Conservation (phyloP, 768 basidiomycete genomes). For the Phlebiopsis gigantea region DNA sequence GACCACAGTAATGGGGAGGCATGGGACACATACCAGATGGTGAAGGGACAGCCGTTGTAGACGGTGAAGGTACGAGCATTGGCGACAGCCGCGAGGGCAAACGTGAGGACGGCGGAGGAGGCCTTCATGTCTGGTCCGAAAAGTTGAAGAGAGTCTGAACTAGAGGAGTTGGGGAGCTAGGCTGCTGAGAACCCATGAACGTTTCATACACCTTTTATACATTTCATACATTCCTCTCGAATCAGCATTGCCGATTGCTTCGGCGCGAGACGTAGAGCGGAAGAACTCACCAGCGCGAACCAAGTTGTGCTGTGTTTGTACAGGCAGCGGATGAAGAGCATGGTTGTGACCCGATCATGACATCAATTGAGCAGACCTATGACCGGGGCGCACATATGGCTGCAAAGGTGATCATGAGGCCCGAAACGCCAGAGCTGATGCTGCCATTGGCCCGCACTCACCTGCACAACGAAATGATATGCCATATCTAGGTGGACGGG, state of each 20-base stretch:
- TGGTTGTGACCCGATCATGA: background rate
- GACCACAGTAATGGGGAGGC: background rate
- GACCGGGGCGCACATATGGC: background rate
- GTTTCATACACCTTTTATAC: background rate
- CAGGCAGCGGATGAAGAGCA: background rate
- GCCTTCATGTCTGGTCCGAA: slow-evolving; percentile 9
- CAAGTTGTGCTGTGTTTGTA: background rate
- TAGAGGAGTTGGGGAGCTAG: background rate
- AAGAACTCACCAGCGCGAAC: background rate
- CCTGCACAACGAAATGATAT: background rate
- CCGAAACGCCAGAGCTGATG: background rate
- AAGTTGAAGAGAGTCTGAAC: background rate
- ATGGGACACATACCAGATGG: slow-evolving; percentile 30
- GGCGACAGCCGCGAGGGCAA: slow-evolving; percentile 14
- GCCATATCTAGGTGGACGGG: background rate
- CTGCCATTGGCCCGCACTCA: background rate
- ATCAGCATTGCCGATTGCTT: background rate
- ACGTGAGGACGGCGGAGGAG: slow-evolving; percentile 5
- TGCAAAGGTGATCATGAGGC: background rate
- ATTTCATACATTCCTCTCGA: background rate
- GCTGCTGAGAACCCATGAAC: background rate
- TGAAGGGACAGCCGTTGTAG: slow-evolving; percentile 38
- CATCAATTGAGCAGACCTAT: background rate
- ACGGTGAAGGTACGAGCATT: slow-evolving; percentile 30
- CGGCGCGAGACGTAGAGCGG: background rate